A percentile compares a stretch with the other conserved stretches of the same genome.
Conservation (phyloP, 352 stramenopile species). For the Phytophthora sansomeana region DNA sequence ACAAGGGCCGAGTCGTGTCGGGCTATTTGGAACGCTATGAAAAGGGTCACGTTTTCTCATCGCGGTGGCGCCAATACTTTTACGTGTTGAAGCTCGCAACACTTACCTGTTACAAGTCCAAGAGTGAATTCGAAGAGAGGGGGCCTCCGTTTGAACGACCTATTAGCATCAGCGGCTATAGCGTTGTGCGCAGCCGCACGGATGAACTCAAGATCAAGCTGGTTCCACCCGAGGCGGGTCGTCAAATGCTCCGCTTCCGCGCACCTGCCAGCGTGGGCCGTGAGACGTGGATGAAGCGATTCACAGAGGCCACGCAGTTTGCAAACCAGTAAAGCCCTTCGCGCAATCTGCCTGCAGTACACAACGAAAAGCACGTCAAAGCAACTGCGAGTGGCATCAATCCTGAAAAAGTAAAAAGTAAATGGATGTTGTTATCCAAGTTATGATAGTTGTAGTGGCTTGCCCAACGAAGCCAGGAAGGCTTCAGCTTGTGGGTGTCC, state of each 20-base stretch:
- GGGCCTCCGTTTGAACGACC: constrained; percentile 54
- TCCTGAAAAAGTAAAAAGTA: constrained; percentile 9
- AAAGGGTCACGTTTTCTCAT: constrained; percentile 76
- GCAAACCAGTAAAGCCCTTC: constrained; percentile 27
- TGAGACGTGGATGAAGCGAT: constrained; percentile 83
- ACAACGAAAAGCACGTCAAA: too few species aligned
- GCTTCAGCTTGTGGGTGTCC: constrained; percentile 23
- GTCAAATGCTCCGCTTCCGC: constrained; percentile 74
- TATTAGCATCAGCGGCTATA: constrained; percentile 72
- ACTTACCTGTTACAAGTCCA: constrained; percentile 80
- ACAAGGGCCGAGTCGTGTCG: constrained; percentile 69
- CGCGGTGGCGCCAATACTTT: constrained; percentile 82
- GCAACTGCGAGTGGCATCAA: not conserved
- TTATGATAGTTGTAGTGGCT: constrained; percentile 37
- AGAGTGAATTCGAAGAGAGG: constrained; percentile 76
- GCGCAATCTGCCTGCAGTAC: too few species aligned
- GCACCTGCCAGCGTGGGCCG: constrained; percentile 75
- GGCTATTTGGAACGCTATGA: constrained; percentile 83
- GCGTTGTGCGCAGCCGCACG: constrained; percentile 71
- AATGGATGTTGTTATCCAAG: constrained; percentile 15
- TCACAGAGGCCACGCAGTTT: constrained; percentile 71
- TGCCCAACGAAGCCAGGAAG: constrained; percentile 44
- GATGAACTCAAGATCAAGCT: constrained; percentile 88
- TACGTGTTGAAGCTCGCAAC: constrained; percentile 75
- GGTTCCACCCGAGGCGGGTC: constrained; percentile 66